phyloP scores from a whole-genome alignment of 768 basidiomycete species.

The Symmetrospora coprosmae region DNA sequence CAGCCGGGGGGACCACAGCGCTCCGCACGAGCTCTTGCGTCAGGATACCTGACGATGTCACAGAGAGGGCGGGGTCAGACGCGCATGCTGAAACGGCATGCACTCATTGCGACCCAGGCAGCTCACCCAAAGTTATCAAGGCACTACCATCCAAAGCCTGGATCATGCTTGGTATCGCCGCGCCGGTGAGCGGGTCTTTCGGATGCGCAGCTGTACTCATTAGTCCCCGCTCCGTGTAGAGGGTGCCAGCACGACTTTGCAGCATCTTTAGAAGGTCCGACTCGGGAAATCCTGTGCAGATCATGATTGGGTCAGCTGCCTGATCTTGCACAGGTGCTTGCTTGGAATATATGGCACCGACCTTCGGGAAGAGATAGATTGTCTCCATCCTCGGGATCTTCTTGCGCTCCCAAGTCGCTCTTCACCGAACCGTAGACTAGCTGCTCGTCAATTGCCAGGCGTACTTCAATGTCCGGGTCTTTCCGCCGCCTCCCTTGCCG shows the following conservation, averaged over 20 bases:
- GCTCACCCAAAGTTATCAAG: constrained; percentile 4
- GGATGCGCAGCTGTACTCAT: constrained; percentile 1
- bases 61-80: not conserved
- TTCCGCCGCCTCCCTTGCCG: no score
- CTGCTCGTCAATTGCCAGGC: no score
- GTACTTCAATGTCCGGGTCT: no score
- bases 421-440: not conserved
- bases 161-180: constrained; percentile 2
- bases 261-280: constrained; percentile 12
- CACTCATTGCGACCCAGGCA: not conserved
- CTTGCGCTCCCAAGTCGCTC: not conserved
- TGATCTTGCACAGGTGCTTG: no score
- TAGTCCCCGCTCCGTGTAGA: not conserved
- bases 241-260: not conserved
- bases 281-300: constrained; percentile 2
- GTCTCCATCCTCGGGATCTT: not conserved
- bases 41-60: not conserved
- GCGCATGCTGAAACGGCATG: no score
- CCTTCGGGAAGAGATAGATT: not conserved
- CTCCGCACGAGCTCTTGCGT: constrained; percentile 15
- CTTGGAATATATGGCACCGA: no score
- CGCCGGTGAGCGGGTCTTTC: not conserved
- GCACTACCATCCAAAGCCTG: constrained; percentile 7
- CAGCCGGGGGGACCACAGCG: no score
- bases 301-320: no score